These are phyloP conservation scores for Tillandsia leiboldiana DNA, from an alignment of 176 grass and related monocot genomes.

Conservation along the genomic window DNA sequence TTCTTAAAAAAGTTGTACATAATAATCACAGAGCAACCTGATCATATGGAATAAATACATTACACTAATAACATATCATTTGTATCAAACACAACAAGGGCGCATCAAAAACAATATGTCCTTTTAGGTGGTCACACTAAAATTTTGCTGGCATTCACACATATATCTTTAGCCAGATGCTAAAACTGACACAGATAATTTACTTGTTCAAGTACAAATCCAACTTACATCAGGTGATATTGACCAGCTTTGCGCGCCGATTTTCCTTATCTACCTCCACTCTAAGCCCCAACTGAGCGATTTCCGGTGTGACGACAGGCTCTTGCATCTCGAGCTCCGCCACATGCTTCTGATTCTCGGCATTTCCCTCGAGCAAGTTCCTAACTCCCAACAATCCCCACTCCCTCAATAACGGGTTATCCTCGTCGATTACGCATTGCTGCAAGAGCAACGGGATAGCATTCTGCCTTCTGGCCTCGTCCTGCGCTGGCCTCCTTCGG, in stretches of 20 bases:
- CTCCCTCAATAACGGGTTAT: constrained; percentile 80
- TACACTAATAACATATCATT: too few species aligned
- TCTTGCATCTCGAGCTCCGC: constrained; percentile 68
- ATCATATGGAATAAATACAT: too few species aligned
- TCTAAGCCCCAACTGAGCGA: constrained; percentile 57
- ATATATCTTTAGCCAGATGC: neutral
- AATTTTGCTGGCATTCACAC: too few species aligned
- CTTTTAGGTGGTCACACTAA: too few species aligned
- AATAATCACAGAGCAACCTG: too few species aligned
- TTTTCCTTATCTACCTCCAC: constrained; percentile 77
- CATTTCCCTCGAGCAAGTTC: constrained; percentile 80
- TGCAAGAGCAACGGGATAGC: constrained; percentile 66
- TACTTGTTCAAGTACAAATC: neutral
- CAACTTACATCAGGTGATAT: constrained; percentile 48
- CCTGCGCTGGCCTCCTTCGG: constrained; percentile 54
- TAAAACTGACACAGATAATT: neutral
- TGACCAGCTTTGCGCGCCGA: constrained; percentile 56
- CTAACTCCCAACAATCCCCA: constrained; percentile 72
- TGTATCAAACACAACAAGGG: too few species aligned
- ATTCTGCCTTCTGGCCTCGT: constrained; percentile 54
- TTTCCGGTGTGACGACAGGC: constrained; percentile 62
- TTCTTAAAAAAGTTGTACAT: too few species aligned
- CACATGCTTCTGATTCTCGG: constrained; percentile 64
- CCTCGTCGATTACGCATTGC: constrained; percentile 85
- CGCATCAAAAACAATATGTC: too few species aligned